These are phyloP conservation scores for Gossypium schwendimanii DNA, from an alignment of 441 rosid species.

Conservation along the genomic window DNA sequence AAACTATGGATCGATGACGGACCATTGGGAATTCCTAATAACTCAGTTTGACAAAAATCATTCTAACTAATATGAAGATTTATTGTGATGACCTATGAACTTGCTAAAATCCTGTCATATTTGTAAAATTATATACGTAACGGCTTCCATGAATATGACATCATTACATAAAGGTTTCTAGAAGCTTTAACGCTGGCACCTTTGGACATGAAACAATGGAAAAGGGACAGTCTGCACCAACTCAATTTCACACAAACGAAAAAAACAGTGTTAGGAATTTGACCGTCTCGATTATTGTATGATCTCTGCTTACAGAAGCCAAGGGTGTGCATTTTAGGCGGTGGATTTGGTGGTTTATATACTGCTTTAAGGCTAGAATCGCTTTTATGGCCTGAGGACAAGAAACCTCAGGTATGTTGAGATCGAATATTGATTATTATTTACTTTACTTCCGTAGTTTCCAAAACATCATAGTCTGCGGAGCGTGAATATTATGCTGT, in stretches of 20 bases:
- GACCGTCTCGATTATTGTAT: background rate
- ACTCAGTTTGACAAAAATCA: background rate
- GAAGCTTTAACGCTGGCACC: background rate
- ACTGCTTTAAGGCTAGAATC: constrained; percentile 91
- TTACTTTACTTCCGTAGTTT: background rate
- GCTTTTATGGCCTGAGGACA: constrained; percentile 71
- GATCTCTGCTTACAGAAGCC: constrained; percentile 49
- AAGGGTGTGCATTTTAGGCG: constrained; percentile 79
- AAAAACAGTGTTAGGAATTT: background rate
- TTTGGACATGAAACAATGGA: background rate
- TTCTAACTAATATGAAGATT: background rate
- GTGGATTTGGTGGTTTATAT: constrained; percentile 92
- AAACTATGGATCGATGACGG: background rate
- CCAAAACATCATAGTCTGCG: background rate
- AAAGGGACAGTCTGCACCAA: background rate
- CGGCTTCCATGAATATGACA: background rate
- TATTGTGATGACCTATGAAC: background rate
- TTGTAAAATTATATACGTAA: background rate
- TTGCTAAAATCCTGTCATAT: background rate
- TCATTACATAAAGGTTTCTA: background rate
- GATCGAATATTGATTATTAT: background rate
- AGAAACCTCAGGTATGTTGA: constrained; percentile 68
- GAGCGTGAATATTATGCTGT: background rate
- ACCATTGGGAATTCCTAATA: background rate
- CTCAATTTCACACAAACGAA: background rate